Percentiles rank a stretch among this genome's conserved stretches.
Conservation (phyloP, 371 early-diverging fungal genomes). For the Mortierella sp. region DNA sequence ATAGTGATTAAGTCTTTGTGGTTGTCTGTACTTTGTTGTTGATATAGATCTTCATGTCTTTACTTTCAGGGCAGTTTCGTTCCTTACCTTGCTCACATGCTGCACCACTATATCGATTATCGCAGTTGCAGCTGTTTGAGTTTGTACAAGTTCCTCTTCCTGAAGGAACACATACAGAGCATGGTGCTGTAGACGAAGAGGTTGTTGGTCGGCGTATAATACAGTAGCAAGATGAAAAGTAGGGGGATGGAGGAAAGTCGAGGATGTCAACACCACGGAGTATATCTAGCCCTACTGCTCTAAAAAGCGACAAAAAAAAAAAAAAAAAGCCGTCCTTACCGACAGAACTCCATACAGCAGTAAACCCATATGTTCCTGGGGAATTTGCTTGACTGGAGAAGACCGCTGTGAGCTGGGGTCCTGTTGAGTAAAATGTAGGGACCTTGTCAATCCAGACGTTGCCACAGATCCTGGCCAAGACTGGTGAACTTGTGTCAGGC, state of each 20-base stretch:
- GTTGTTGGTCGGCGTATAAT: too few species aligned
- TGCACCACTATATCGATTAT: slow-evolving; percentile 20
- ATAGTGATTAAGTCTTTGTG: too few species aligned
- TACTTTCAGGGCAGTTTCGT: too few species aligned
- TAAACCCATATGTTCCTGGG: slow-evolving; percentile 43
- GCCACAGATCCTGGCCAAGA: slow-evolving; percentile 43
- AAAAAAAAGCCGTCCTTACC: slow-evolving; percentile 15
- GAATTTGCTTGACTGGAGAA: slow-evolving; percentile 27
- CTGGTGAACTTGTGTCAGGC: slow-evolving; percentile 22
- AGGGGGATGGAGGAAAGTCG: not conserved
- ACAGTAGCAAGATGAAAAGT: not conserved
- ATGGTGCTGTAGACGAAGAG: slow-evolving; percentile 27
- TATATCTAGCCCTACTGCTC: not conserved
- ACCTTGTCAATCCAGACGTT: slow-evolving; percentile 17
- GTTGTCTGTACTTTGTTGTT: not conserved
- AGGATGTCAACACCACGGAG: not conserved
- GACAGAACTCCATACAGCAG: slow-evolving; percentile 34
- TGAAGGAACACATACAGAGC: slow-evolving; percentile 28
- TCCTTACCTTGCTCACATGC: slow-evolving; percentile 44
- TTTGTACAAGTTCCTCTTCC: slow-evolving; percentile 43
- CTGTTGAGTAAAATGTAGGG: slow-evolving; percentile 42
- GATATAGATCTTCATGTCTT: not conserved
- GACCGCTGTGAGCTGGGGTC: slow-evolving; percentile 41
- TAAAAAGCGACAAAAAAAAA: not conserved
- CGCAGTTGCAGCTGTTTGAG: slow-evolving; percentile 31